Evolutionary conservation across 768 basidiomycete genomes (phyloP).

Genomic region (Hygrocybe punicea): DNA sequence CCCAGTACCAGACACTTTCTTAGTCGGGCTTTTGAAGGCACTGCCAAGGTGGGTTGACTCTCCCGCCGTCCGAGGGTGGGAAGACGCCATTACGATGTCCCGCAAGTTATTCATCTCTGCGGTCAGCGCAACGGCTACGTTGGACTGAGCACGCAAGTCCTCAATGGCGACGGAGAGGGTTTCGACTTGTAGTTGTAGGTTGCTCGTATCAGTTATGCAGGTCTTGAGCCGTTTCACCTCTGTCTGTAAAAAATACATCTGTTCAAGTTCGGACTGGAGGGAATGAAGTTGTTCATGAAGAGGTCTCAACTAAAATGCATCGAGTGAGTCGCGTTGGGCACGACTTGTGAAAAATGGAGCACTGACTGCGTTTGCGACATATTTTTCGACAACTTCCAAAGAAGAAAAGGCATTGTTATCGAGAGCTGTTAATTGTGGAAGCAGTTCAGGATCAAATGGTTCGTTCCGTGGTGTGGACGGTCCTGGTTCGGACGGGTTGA

Average conservation of each 20-base stretch:
- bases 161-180: slow-evolving; percentile 31
- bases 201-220: slow-evolving; percentile 33
- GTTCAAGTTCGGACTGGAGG: slow-evolving; percentile 45
- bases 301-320: slow-evolving; percentile 43
- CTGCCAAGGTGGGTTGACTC: not conserved
- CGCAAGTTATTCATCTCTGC: slow-evolving; percentile 14
- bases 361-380: slow-evolving; percentile 37
- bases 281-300: slow-evolving; percentile 48
- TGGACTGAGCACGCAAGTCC: slow-evolving; percentile 26
- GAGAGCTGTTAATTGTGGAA: not conserved
- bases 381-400: slow-evolving; percentile 25
- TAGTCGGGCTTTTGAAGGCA: not conserved
- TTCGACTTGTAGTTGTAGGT: slow-evolving; percentile 38
- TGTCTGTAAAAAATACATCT: slow-evolving; percentile 32
- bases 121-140: slow-evolving; percentile 15
- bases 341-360: not conserved
- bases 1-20: not conserved
- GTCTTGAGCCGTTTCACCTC: slow-evolving; percentile 34
- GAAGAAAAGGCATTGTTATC: slow-evolving; percentile 17
- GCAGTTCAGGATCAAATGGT: not conserved
- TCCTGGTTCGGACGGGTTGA: not conserved
- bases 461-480: not conserved
- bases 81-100: not conserved
- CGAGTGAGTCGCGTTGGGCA: not conserved
- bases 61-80: not conserved